Conservation (phyloP, 2,329 filamentous ascomycete species). For the Pyricularia pennisetigena region DNA sequence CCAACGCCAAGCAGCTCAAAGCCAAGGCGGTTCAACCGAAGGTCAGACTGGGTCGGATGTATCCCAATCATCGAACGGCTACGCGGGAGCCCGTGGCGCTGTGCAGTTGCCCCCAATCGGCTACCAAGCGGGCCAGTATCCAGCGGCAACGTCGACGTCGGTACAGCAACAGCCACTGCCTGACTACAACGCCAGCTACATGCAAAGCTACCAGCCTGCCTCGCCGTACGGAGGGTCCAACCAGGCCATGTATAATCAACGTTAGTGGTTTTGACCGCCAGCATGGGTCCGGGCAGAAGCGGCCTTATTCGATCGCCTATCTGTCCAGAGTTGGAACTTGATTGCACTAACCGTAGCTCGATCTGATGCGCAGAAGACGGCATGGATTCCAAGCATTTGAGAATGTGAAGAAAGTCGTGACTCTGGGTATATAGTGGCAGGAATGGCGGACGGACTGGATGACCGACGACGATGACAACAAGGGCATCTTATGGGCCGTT, state of each 20-base stretch:
- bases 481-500: background rate
- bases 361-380: conserved; percentile 2
- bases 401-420: background rate
- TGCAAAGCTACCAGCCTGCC: conserved; percentile 50
- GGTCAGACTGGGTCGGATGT: conserved; percentile 37
- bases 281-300: background rate
- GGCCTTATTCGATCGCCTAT: background rate
- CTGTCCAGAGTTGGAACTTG: background rate
- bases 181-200: conserved; percentile 44
- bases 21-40: conserved; percentile 38
- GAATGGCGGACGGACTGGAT: too few relatives aligned
- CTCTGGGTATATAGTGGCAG: background rate
- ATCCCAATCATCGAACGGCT: conserved; percentile 43
- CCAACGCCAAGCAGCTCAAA: conserved; percentile 41
- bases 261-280: conserved; percentile 23
- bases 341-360: conserved; percentile 5
- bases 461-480: background rate
- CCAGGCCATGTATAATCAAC: conserved; percentile 51
- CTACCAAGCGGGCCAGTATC: conserved; percentile 59
- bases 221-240: conserved; percentile 48
- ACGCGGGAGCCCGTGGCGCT: conserved; percentile 41
- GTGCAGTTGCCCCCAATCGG: conserved; percentile 67
- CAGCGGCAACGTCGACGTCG: conserved; percentile 45
- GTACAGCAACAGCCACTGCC: conserved; percentile 40
- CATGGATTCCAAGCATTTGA: background rate